These are phyloP conservation scores for Phellinidium pouzarii DNA, from an alignment of 1,284 basidiomycete genomes.

Conservation along the genomic window DNA sequence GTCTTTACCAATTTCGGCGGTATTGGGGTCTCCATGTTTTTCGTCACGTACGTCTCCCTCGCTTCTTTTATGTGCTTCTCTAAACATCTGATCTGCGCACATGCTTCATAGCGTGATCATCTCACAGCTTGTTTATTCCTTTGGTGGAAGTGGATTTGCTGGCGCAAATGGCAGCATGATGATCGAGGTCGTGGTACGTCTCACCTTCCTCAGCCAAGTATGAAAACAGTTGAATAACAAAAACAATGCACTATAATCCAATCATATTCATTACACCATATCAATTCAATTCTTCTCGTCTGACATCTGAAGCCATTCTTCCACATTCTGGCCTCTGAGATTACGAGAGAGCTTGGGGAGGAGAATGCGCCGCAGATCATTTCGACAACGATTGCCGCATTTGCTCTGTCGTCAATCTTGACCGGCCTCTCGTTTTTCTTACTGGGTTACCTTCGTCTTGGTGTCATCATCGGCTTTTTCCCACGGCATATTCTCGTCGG, in stretches of 20 bases:
- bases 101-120: constrained; percentile 51
- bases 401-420: constrained; percentile 83
- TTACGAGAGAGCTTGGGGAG: constrained; percentile 68
- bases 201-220: neutral
- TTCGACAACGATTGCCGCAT: constrained; percentile 88
- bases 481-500: constrained; percentile 94
- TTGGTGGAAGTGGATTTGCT: constrained; percentile 84
- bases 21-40: constrained; percentile 93
- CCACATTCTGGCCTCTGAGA: constrained; percentile 81
- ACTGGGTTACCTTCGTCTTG: constrained; percentile 81
- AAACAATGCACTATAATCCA: neutral
- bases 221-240: too few species aligned
- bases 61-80: constrained; percentile 10
- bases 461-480: constrained; percentile 90
- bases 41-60: constrained; percentile 57
- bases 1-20: constrained; percentile 81
- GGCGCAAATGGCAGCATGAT: constrained; percentile 97
- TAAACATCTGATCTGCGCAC: constrained; percentile 13
- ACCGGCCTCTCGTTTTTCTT: constrained; percentile 86
- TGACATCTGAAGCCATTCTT: constrained; percentile 79
- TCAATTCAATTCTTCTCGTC: neutral
- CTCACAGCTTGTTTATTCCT: constrained; percentile 80
- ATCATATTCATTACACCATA: neutral
- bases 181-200: constrained; percentile 90
- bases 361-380: constrained; percentile 69